Conservation (phyloP, 2,329 filamentous ascomycete species). For the Verticillium isaacii region DNA sequence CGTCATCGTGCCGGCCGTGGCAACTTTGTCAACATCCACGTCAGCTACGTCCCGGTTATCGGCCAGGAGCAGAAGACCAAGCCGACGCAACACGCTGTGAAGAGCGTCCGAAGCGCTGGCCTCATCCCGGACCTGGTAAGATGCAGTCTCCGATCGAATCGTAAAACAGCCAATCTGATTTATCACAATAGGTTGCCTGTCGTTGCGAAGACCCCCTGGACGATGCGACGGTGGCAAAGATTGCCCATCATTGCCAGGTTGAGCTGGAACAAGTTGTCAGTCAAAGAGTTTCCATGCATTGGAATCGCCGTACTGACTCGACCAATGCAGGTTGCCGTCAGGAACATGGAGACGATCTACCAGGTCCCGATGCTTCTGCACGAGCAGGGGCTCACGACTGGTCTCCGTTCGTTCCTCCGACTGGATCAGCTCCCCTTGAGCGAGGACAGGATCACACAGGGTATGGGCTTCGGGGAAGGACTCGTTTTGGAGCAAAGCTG, state of each 20-base stretch:
- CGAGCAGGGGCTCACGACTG: slow-evolving; percentile 62
- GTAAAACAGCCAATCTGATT: background rate
- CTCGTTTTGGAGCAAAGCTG: no score
- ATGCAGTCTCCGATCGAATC: background rate
- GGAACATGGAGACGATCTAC: slow-evolving; percentile 86
- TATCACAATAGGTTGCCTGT: slow-evolving; percentile 68
- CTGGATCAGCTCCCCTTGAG: slow-evolving; percentile 55
- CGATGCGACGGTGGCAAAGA: slow-evolving; percentile 72
- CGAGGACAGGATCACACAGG: slow-evolving; percentile 53
- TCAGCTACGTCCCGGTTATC: slow-evolving; percentile 75
- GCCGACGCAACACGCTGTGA: slow-evolving; percentile 88
- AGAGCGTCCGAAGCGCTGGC: slow-evolving; percentile 76
- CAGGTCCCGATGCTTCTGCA: slow-evolving; percentile 91
- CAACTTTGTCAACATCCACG: slow-evolving; percentile 86
- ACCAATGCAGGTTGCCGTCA: slow-evolving; percentile 60
- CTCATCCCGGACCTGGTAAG: slow-evolving; percentile 64
- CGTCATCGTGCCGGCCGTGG: slow-evolving; percentile 65
- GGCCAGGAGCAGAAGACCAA: slow-evolving; percentile 86
- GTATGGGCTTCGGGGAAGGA: slow-evolving; percentile 23
- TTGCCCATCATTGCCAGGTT: slow-evolving; percentile 85
- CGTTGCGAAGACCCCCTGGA: slow-evolving; percentile 78
- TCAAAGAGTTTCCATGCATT: background rate
- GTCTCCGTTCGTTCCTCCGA: slow-evolving; percentile 43
- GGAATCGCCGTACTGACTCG: background rate
- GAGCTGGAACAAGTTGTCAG: slow-evolving; percentile 69